These are phyloP conservation scores for Voacanga thouarsii DNA, from an alignment of 257 asterid species.

Conservation along the genomic window DNA sequence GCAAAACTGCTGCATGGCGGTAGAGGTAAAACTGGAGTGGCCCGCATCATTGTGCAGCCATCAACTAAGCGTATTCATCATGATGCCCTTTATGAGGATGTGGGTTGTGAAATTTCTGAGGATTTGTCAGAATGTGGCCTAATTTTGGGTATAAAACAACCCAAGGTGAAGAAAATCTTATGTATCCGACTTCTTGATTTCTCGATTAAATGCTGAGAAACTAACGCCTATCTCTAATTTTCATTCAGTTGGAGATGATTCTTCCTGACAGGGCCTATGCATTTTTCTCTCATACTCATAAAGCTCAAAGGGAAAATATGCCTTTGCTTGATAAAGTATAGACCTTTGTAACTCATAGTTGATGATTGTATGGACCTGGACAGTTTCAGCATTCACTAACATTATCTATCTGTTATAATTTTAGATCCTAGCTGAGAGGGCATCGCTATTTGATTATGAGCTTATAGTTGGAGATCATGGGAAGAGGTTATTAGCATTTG, in stretches of 20 bases:
- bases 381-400: neutral
- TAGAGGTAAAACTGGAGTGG: slow-evolving; percentile 67
- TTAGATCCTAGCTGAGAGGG: slow-evolving; percentile 74
- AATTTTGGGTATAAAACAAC: slow-evolving; percentile 88
- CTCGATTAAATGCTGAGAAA: neutral
- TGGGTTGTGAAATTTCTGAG: slow-evolving; percentile 88
- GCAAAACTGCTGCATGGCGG: slow-evolving; percentile 81
- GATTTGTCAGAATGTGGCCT: slow-evolving; percentile 86
- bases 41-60: slow-evolving; percentile 88
- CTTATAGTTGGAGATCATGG: slow-evolving; percentile 88
- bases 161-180: slow-evolving; percentile 50
- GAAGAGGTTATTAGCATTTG: slow-evolving; percentile 83
- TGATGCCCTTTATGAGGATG: slow-evolving; percentile 88
- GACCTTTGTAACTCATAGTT: neutral
- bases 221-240: slow-evolving; percentile 1
- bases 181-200: neutral
- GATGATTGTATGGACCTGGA: neutral
- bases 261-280: slow-evolving; percentile 84
- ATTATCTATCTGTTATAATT: slow-evolving; percentile 16
- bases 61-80: slow-evolving; percentile 92
- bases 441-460: slow-evolving; percentile 85
- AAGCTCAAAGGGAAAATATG: slow-evolving; percentile 93
- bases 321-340: slow-evolving; percentile 91
- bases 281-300: slow-evolving; percentile 95
- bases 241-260: slow-evolving; percentile 88